Percentiles rank a stretch among this genome's conserved stretches.
phyloP scores from a whole-genome alignment of 208 protist species.

The Crithidia thermophila region DNA sequence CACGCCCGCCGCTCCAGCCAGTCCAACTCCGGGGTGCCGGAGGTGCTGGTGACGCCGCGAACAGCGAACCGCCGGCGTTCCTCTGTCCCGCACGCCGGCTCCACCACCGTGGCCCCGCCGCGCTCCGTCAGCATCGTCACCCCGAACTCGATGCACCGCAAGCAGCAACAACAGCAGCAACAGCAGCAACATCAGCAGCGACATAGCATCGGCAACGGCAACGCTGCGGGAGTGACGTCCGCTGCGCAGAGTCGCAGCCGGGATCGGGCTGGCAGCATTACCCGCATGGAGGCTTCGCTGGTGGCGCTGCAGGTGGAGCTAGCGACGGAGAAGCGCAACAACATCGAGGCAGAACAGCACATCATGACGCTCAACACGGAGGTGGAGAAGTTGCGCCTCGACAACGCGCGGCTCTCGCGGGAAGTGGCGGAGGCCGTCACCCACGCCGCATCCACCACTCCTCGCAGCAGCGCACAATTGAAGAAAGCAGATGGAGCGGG shows the following conservation, averaged over 20 bases:
- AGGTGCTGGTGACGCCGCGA: conserved; percentile 9
- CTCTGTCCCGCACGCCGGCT: not conserved
- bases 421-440: conserved; percentile 17
- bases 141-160: not conserved
- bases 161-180: not conserved
- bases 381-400: conserved; percentile 41
- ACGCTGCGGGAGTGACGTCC: no score
- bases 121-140: not conserved
- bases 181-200: not conserved
- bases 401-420: conserved; percentile 43
- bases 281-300: conserved; percentile 43
- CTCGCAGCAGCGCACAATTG: not conserved
- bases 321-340: conserved; percentile 73
- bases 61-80: not conserved
- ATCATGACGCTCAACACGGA: conserved; percentile 50
- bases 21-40: not conserved
- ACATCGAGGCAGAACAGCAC: conserved; percentile 69
- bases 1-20: not conserved
- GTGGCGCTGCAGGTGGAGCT: conserved; percentile 60
- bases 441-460: not conserved
- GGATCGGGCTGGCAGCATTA: conserved; percentile 27
- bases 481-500: not conserved
- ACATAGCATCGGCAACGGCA: no score
- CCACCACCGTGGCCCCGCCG: not conserved
- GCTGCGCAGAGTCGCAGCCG: not conserved